A percentile compares a stretch with the other conserved stretches of the same genome.
Evolutionary conservation across 805 yeast species (phyloP).

Genomic region (Komagataella populi): DNA sequence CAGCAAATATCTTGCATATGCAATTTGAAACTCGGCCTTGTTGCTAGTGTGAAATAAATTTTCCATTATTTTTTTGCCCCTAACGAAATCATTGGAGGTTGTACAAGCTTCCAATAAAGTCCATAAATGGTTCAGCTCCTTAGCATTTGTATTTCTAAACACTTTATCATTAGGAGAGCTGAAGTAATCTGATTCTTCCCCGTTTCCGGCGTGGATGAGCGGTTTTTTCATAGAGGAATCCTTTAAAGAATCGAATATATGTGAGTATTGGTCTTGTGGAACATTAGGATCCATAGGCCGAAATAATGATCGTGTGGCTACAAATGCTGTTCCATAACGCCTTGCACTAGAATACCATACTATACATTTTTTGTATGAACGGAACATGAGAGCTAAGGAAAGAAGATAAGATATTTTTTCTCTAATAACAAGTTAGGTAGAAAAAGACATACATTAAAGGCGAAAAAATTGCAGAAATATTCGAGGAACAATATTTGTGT

Average conservation of each 20-base stretch:
- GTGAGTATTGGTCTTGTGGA: background rate
- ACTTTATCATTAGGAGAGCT: background rate
- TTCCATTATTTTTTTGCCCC: constrained; percentile 57
- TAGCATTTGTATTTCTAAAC: background rate
- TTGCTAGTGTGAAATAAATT: constrained; percentile 40
- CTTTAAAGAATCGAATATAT: background rate
- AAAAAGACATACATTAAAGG: background rate
- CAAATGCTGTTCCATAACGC: background rate
- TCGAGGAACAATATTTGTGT: background rate
- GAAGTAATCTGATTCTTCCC: background rate
- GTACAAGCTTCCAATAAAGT: constrained; percentile 69
- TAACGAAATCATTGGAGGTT: constrained; percentile 44
- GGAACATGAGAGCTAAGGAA: background rate
- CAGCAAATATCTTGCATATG: constrained; percentile 13
- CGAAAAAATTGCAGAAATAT: background rate
- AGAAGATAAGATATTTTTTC: background rate
- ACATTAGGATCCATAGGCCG: background rate
- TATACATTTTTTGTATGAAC: background rate
- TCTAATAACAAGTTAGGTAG: too few species aligned
- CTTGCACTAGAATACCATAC: background rate
- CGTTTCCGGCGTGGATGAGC: background rate
- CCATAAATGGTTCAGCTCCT: constrained; percentile 24
- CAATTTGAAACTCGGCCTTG: constrained; percentile 13
- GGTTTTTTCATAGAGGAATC: background rate
- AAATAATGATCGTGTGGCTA: background rate